Evolutionary conservation across 2,329 filamentous ascomycete species (phyloP).

Genomic region (Sclerotiophoma versabilis): DNA sequence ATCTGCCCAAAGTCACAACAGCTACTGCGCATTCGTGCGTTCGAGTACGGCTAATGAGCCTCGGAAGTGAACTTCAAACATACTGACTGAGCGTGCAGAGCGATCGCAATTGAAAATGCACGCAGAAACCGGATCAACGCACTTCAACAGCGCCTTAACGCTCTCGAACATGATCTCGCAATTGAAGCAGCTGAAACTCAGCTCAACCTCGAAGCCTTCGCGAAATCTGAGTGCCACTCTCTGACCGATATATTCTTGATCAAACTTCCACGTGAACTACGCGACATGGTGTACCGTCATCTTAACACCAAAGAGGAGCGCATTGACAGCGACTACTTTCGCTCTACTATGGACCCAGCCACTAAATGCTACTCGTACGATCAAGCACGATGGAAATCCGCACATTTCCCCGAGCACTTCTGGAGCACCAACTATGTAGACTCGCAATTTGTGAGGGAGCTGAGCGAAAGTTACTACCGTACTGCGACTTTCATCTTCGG

Average conservation of each 20-base stretch:
- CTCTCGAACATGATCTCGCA: constrained; percentile 7
- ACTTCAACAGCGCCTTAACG: constrained; percentile 4
- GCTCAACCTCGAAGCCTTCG: constrained; percentile 15
- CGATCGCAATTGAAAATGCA: not conserved
- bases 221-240: constrained; percentile 23
- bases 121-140: not conserved
- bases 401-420: constrained; percentile 27
- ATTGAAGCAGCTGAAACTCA: constrained; percentile 10
- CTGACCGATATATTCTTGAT: constrained; percentile 16
- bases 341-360: constrained; percentile 25
- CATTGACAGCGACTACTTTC: constrained; percentile 31
- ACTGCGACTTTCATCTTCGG: constrained; percentile 29
- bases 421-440: constrained; percentile 21
- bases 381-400: constrained; percentile 24
- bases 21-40: constrained; percentile 4
- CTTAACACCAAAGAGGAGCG: constrained; percentile 21
- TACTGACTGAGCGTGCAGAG: not conserved
- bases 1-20: not conserved
- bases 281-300: constrained; percentile 30
- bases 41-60: not conserved
- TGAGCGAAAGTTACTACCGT: constrained; percentile 28
- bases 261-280: constrained; percentile 24
- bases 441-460: constrained; percentile 15
- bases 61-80: no score
- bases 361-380: constrained; percentile 26